Conservation (phyloP, 2,329 filamentous ascomycete species). For the Alternaria gaisen region DNA sequence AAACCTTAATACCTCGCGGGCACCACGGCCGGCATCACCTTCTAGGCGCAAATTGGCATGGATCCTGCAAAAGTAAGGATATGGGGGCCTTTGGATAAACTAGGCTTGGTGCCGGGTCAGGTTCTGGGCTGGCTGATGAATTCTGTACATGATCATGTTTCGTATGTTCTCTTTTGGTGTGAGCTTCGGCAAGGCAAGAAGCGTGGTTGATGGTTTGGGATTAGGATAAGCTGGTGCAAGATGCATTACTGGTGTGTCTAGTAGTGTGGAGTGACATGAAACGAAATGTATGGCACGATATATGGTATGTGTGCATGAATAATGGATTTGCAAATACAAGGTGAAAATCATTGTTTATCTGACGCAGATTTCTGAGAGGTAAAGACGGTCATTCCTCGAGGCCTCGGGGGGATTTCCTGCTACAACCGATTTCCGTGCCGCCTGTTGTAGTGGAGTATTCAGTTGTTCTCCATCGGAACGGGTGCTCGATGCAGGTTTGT, state of each 20-base stretch:
- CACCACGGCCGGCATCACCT: not conserved
- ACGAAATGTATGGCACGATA: slow-evolving; percentile 2
- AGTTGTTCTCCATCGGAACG: too few species aligned
- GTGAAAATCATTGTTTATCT: not conserved
- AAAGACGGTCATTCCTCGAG: not conserved
- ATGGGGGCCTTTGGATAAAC: not conserved
- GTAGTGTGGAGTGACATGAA: not conserved
- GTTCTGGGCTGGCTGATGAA: not conserved
- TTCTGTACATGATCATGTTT: slow-evolving; percentile 8
- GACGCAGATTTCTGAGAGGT: too few species aligned
- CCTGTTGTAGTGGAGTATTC: too few species aligned
- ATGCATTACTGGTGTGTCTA: not conserved
- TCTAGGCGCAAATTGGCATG: slow-evolving; percentile 1
- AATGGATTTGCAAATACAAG: not conserved
- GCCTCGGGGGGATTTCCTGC: not conserved
- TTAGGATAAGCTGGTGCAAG: not conserved
- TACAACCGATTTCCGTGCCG: too few species aligned
- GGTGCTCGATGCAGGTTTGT: too few species aligned
- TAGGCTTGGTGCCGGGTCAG: not conserved
- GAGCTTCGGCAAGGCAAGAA: slow-evolving; percentile 2
- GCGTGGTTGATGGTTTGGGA: not conserved
- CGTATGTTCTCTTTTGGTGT: slow-evolving; percentile 4
- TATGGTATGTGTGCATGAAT: not conserved
- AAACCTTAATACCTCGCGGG: slow-evolving; percentile 1
- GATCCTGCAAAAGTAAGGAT: not conserved